Evolutionary conservation across 2,329 filamentous ascomycete genomes (phyloP), one percentile per base, ranked within the genome.

Genomic region (Gnomoniopsis smithogilvyi): DNA sequence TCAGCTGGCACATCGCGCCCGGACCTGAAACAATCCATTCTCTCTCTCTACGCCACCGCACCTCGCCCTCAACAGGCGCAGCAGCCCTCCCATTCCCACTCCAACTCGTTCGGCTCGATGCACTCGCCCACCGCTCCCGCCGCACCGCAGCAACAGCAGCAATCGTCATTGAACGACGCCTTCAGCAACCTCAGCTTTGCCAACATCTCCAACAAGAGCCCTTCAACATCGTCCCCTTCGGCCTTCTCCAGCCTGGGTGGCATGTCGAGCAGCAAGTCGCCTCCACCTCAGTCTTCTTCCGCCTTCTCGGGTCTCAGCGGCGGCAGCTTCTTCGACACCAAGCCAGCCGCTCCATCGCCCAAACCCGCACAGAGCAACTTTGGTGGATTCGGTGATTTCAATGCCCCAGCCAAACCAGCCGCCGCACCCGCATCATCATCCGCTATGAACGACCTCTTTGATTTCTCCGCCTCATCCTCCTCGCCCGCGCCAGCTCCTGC

Each of bases 11-110:
- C 90, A 66, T 96, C 92, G 49, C 83, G 95, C 62, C 93, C 94
- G 2, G 95, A 99, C 70, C 79, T 99, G 61, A 99, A 99, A 76
- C 94, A 97, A 74, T 98, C 94, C 2, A 99, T 99, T 62, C 77
- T 99, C 51, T 99, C 95, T 8, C 82, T 99, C 17, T 99, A 99
- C 71, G 92, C 93, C 12, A 90, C 91, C 8, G 85, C 86, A 6
- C 90, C 92, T 1, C 90, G 92, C 69, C 86, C 91, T 4, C 26
- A 30, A n/a, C 89, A 90, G 66, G 79, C 85, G 26, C 78, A 74
- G 30, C 78, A 74, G 11, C 75, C 80, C 22, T 78, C 74, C 54
- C 78, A 80, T 59, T 76, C 80, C 33, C 87, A 89, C 70, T 81
- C 81, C 43, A 79, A 81, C 30, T 87, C 87, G 0, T 90, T 93